Conservation (phyloP, 345 rosid genomes). For the Brassica nigra region DNA sequence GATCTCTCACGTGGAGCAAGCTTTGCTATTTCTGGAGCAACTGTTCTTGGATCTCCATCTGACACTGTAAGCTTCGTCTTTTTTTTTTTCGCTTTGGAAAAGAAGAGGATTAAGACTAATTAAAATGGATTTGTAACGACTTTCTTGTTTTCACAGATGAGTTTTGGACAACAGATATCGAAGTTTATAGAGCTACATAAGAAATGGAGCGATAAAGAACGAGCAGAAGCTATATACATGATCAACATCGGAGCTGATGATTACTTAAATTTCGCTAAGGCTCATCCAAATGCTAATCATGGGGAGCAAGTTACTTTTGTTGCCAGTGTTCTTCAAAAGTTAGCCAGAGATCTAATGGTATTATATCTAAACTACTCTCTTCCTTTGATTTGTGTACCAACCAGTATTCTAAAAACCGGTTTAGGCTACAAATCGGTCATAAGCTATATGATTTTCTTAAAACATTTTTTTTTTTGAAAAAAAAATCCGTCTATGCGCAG, state of each 20-base stretch:
- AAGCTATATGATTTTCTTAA: too few species aligned
- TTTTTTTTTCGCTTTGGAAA: background rate
- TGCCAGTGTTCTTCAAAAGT: conserved; percentile 6
- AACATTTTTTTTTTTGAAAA: too few species aligned
- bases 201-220: conserved; percentile 32
- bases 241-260: conserved; percentile 39
- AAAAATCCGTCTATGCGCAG: too few species aligned
- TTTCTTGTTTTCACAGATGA: conserved; percentile 12
- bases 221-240: conserved; percentile 36
- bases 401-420: too few species aligned
- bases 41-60: conserved; percentile 32
- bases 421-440: too few species aligned
- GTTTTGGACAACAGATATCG: conserved; percentile 28
- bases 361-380: too few species aligned
- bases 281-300: conserved; percentile 29
- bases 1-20: conserved; percentile 40
- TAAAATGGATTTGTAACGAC: background rate
- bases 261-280: conserved; percentile 39
- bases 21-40: conserved; percentile 39
- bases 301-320: conserved; percentile 23
- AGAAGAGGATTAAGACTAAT: background rate
- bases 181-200: conserved; percentile 16
- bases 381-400: too few species aligned
- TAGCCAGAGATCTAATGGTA: conserved; percentile 28
- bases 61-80: conserved; percentile 28